Base-by-base conservation (phyloP, 2,329 filamentous ascomycete species). In the Ophiosphaerella narmari region DNA sequence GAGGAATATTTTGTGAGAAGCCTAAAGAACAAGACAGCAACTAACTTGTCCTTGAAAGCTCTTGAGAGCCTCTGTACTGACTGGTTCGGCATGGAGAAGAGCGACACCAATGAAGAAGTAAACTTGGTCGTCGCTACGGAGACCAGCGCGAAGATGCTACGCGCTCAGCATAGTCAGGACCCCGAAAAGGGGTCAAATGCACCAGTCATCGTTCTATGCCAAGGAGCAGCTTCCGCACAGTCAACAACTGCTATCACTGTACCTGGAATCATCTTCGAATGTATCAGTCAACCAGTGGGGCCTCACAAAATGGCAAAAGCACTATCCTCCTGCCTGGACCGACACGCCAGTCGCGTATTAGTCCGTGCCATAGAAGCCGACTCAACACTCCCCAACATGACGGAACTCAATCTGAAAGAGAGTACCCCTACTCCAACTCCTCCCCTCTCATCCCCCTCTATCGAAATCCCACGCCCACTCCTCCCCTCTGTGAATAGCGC, bases 281-380 rank as follows among this genome's bases (percentile, higher is more conserved):
- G 70, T 36, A 70, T 72, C 31, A 52, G 65, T 16, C 70, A 70
- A 40, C 71, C 66, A n/a, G 68, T 66, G 24, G 71, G 71, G 26
- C 71, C 71, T n/a, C 70, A 73, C 49, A 74, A 74, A 50, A 60
- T 74, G 44, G 64, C 68, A 31, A 72, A 68, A 46, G 69, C 71
- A 4, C 51, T 74, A 2, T 48, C 56, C 0, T 70, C 68, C 2
- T 73, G 69, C 45, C 61, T 73, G 12, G 64, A 70, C 38, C 66
- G 70, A 18, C 57, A 70, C 23, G 52, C 57, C 7, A 64, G 66
- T 18, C 63, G 63, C 2, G 23, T 51, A 2, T 50, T 58, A 23
- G 51, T 38, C 1, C 52, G 59, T 13, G 43, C 50, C 2, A 53
- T 43, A 13, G 50, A 57, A 2, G 52, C 40, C 1, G 58, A 68